phyloP scores from a whole-genome alignment of 805 yeast genomes.

The Metschnikowia sp. region DNA sequence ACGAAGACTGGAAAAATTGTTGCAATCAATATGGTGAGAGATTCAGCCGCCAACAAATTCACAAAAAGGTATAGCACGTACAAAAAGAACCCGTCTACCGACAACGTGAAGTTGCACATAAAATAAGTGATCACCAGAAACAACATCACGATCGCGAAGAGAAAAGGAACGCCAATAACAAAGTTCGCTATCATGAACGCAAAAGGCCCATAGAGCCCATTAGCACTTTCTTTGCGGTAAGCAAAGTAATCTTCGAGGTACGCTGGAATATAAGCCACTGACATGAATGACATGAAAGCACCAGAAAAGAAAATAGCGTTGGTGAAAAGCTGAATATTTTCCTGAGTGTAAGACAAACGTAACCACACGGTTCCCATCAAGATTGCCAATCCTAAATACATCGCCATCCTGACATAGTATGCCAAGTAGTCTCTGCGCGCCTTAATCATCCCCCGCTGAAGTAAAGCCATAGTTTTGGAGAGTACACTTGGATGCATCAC shows the following conservation, averaged over 20 bases:
- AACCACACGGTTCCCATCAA: conserved; percentile 41
- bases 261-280: conserved; percentile 41
- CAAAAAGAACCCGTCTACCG: conserved; percentile 29
- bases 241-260: conserved; percentile 32
- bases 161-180: conserved; percentile 34
- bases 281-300: conserved; percentile 46
- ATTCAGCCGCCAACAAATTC: conserved; percentile 40
- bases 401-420: conserved; percentile 33
- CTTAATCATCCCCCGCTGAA: conserved; percentile 27
- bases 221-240: conserved; percentile 29
- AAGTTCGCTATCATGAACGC: conserved; percentile 35
- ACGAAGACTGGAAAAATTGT: conserved; percentile 35
- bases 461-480: conserved; percentile 18
- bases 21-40: conserved; percentile 35
- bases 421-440: conserved; percentile 35
- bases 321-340: conserved; percentile 26
- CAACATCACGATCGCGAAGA: conserved; percentile 28
- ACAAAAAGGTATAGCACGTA: conserved; percentile 38
- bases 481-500: background rate
- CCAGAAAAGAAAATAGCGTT: conserved; percentile 39
- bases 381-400: conserved; percentile 39
- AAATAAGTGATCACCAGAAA: conserved; percentile 35
- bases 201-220: conserved; percentile 37
- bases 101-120: conserved; percentile 28
- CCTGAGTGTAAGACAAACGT: conserved; percentile 23